phyloP scores from a whole-genome alignment of 83 land plant species.

The Thuja plicata region DNA sequence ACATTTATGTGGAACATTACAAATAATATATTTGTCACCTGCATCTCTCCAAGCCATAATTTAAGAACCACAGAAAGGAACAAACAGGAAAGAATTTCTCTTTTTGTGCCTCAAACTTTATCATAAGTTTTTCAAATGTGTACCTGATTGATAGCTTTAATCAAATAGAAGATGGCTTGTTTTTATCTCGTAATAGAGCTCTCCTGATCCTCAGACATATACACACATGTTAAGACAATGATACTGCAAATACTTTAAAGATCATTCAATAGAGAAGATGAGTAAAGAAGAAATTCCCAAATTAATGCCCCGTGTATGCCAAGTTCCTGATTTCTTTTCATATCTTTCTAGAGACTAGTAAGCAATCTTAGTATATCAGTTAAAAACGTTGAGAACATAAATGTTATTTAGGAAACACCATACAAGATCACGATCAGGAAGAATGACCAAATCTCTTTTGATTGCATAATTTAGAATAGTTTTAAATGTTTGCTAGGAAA shows the following conservation, averaged over 20 bases:
- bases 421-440: background rate
- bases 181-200: conserved; percentile 19
- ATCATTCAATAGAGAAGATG: background rate
- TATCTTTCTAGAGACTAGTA: background rate
- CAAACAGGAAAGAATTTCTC: background rate
- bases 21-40: background rate
- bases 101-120: background rate
- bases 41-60: background rate
- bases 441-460: background rate
- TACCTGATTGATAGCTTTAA: conserved; percentile 86
- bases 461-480: background rate
- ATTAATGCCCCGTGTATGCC: background rate
- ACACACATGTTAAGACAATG: background rate
- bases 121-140: background rate
- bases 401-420: background rate
- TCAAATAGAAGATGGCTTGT: conserved; percentile 68
- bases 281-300: background rate
- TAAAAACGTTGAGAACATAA: background rate
- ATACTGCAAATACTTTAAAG: background rate
- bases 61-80: background rate
- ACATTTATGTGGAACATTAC: background rate
- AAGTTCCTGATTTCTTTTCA: background rate
- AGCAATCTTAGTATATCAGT: background rate
- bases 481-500: background rate
- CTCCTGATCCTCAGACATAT: background rate